phyloP scores from a whole-genome alignment of 768 basidiomycete genomes.

The Hebeloma cylindrosporum region DNA sequence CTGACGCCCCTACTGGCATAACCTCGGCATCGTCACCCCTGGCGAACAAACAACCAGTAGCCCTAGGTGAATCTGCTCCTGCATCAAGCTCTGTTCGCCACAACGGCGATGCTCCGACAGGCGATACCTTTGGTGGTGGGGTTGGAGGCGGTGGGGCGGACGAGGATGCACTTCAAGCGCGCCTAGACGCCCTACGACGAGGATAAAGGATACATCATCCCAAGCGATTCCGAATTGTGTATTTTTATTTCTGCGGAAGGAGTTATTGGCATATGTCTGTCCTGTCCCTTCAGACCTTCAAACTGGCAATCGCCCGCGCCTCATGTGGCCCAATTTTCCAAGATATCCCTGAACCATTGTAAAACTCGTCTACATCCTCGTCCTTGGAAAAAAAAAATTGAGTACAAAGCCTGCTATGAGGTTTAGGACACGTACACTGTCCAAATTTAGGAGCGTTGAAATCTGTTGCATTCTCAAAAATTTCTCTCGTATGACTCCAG shows the following conservation, averaged over 20 bases:
- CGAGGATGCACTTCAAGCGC: constrained; percentile 91
- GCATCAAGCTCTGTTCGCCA: constrained; percentile 29
- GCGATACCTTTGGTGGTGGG: constrained; percentile 38
- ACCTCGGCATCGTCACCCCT: constrained; percentile 59
- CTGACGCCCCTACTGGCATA: constrained; percentile 78
- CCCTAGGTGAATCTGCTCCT: constrained; percentile 69
- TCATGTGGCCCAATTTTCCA: constrained; percentile 84
- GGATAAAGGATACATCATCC: constrained; percentile 36
- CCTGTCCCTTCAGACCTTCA: constrained; percentile 52
- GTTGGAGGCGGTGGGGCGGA: constrained; percentile 55
- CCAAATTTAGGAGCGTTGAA: constrained; percentile 86
- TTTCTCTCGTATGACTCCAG: constrained; percentile 90
- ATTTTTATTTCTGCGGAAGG: constrained; percentile 5
- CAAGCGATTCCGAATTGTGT: neutral
- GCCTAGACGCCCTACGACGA: constrained; percentile 85
- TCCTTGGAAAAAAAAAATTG: constrained; percentile 51
- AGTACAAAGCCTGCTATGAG: neutral
- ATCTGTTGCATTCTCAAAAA: constrained; percentile 92
- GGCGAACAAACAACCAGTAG: constrained; percentile 74
- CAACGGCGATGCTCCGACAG: constrained; percentile 36
- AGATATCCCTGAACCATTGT: constrained; percentile 86
- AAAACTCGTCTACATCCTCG: constrained; percentile 94
- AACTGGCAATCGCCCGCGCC: constrained; percentile 63
- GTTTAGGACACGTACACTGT: constrained; percentile 52
- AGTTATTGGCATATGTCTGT: too few relatives aligned